phyloP scores from a whole-genome alignment of 768 basidiomycete species.

The Psilocybe tampanensis region DNA sequence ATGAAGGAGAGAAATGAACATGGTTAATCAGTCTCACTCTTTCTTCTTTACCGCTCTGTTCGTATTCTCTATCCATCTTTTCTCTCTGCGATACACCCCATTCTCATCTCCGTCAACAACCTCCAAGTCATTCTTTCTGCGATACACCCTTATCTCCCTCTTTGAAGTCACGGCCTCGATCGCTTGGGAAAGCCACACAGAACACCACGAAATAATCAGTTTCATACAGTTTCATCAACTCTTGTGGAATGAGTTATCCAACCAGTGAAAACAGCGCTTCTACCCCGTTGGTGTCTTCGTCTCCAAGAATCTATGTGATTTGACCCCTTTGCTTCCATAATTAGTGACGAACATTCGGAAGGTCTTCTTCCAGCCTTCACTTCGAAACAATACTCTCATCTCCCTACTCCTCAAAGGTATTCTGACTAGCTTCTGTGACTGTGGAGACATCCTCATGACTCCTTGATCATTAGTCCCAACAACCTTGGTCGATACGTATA shows the following conservation, averaged over 20 bases:
- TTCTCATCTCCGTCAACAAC: background rate
- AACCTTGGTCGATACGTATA: conserved; percentile 24
- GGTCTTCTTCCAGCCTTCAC: conserved; percentile 26
- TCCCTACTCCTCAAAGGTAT: conserved; percentile 31
- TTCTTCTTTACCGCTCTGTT: conserved; percentile 6
- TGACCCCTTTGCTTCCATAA: background rate
- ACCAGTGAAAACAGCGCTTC: background rate
- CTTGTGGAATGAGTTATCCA: background rate
- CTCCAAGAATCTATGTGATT: background rate
- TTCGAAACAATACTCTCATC: conserved; percentile 23
- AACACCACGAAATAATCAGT: background rate
- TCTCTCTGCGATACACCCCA: conserved; percentile 15
- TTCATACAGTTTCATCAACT: background rate
- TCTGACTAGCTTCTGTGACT: background rate
- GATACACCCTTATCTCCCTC: conserved; percentile 6
- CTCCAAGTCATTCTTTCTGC: conserved; percentile 1
- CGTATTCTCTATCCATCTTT: conserved; percentile 2
- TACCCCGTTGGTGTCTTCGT: background rate
- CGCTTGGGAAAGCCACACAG: background rate
- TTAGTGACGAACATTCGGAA: conserved; percentile 19
- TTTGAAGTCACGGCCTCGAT: background rate
- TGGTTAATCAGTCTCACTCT: conserved; percentile 21
- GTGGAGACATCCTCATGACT: background rate
- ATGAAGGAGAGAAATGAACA: conserved; percentile 22
- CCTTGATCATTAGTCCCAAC: conserved; percentile 18